Evolutionary conservation across 1,284 basidiomycete genomes (phyloP), one percentile per base, ranked within the genome.

Genomic region (Bjerkandera adusta): DNA sequence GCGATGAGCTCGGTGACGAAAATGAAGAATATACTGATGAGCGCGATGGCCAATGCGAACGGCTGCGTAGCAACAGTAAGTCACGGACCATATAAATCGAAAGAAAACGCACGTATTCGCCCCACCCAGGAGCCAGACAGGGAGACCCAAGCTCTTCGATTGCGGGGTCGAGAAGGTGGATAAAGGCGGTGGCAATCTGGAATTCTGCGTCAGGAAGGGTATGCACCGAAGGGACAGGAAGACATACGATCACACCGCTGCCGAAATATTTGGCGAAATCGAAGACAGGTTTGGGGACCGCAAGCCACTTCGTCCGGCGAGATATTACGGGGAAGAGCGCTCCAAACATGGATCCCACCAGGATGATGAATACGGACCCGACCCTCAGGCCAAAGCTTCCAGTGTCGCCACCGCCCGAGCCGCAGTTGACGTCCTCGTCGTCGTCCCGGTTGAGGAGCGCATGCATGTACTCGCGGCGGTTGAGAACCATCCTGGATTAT

Each of bases 231-330:
- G 26, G 20, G 22, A 24, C 30, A 36, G n/a, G 18, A 13, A 36
- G 12, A 71, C 81, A 55, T 52, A 88, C 86, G 62, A 95, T 94
- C 50, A 96, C 89, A 24, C 92, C 92, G 6, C 91, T 93, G 38
- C 96, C 96, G 68, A 97, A 97, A 70, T 89, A 98, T 68, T 96
- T 97, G 24, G 89, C 88, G 62, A 96, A 93, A 37, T 94, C 85
- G 55, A 89, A 93, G 1, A 85, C 68, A 10, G 63, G 51, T 40
- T 71, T 75, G 2, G 91, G 90, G 2, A 94, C 73, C 48, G 66
- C 69, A 12, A 89, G 50, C 67, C 76, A 75, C 8, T 63, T 70
- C 3, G 81, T 75, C 38, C 82, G 73, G 44, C 70, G 76, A 2
- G 92, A 79, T 21, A 95, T 58, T 40, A 97, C 77, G 6, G 95